These are phyloP conservation scores for Akanthomyces lecanii DNA, from an alignment of 2,329 filamentous ascomycete genomes.

Conservation along the genomic window DNA sequence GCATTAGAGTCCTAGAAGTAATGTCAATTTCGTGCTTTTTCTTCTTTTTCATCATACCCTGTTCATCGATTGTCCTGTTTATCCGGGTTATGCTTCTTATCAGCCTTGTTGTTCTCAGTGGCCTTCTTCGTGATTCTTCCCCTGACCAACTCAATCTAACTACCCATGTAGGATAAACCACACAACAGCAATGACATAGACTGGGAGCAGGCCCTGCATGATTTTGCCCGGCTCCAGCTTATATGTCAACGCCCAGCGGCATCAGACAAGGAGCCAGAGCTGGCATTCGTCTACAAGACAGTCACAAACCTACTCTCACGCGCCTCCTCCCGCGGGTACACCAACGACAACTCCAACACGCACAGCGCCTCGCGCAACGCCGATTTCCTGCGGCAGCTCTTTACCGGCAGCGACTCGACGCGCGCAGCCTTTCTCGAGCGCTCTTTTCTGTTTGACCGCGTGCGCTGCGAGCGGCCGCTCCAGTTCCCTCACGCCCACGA, in stretches of 20 bases:
- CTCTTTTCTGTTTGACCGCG: conserved; percentile 60
- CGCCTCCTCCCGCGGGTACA: conserved; percentile 34
- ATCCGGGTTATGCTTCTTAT: no score
- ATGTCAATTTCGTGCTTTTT: no score
- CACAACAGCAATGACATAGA: conserved; percentile 33
- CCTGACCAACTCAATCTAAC: background rate
- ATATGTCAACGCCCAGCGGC: conserved; percentile 35
- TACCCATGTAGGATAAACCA: conserved; percentile 29
- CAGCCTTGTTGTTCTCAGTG: no score
- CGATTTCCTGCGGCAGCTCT: conserved; percentile 40
- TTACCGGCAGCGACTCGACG: conserved; percentile 43
- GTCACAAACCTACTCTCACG: conserved; percentile 44
- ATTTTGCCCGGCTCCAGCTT: conserved; percentile 40
- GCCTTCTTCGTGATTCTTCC: no score
- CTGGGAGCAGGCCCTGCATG: conserved; percentile 41
- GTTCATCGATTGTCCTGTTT: no score
- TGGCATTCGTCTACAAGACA: conserved; percentile 45
- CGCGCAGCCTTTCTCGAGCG: conserved; percentile 58
- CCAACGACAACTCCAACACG: conserved; percentile 30
- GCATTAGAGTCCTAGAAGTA: no score
- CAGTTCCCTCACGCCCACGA: conserved; percentile 29
- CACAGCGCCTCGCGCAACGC: conserved; percentile 45
- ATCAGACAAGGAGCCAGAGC: conserved; percentile 34
- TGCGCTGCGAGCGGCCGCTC: conserved; percentile 36
- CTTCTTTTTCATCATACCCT: no score